Percentiles rank a stretch among this genome's conserved stretches.
phyloP scores from a whole-genome alignment of 2,329 filamentous ascomycete genomes.

The Tolypocladium paradoxum region DNA sequence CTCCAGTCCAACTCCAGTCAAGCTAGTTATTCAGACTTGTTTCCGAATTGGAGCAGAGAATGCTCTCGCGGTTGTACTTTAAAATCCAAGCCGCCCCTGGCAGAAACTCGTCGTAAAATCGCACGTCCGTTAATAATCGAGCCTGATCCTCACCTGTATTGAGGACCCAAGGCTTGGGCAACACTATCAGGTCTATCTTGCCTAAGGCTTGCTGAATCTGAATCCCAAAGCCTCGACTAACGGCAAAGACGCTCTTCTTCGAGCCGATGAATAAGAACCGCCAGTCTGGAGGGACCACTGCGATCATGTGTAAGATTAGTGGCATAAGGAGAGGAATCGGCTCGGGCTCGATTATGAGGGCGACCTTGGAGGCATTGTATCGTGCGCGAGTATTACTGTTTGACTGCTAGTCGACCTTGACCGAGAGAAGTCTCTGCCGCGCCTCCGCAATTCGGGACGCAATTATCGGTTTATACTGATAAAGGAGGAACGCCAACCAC shows the following conservation, averaged over 20 bases:
- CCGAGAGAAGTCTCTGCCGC: conserved; percentile 24
- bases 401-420: conserved; percentile 29
- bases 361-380: conserved; percentile 39
- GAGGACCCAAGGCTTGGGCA: conserved; percentile 37
- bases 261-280: conserved; percentile 42
- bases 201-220: conserved; percentile 37
- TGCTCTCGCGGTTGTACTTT: conserved; percentile 42
- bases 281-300: conserved; percentile 43
- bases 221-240: conserved; percentile 34
- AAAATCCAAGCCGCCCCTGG: conserved; percentile 42
- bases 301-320: conserved; percentile 39
- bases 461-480: conserved; percentile 30
- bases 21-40: conserved; percentile 42
- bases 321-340: conserved; percentile 36
- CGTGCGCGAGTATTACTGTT: conserved; percentile 19
- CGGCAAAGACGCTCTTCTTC: conserved; percentile 31
- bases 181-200: conserved; percentile 38
- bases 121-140: conserved; percentile 35
- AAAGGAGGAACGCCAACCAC: conserved; percentile 33
- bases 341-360: conserved; percentile 38
- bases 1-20: conserved; percentile 41
- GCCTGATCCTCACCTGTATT: conserved; percentile 36
- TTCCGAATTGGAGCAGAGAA: conserved; percentile 42
- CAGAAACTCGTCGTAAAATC: conserved; percentile 42
- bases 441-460: conserved; percentile 27